Percentiles rank a stretch among this genome's conserved stretches.
Conservation (phyloP, 768 basidiomycete genomes). For the Boletus subcaerulescens region DNA sequence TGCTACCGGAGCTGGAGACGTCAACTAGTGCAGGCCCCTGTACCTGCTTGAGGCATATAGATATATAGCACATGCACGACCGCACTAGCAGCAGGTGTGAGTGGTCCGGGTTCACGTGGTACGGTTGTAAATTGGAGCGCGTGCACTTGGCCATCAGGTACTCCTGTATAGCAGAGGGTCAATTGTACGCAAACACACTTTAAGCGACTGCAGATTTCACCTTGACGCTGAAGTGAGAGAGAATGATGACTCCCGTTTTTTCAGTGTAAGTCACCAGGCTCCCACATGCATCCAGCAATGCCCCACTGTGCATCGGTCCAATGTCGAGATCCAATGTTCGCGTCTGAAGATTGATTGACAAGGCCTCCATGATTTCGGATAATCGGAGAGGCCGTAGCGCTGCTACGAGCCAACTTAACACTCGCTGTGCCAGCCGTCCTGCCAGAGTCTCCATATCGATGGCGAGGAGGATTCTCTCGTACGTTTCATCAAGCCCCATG, state of each 20-base stretch:
- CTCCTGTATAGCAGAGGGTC: background rate
- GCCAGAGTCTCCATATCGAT: background rate
- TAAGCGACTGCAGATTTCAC: background rate
- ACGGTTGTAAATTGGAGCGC: background rate
- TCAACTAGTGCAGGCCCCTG: background rate
- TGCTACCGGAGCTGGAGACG: background rate
- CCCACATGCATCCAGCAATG: conserved; percentile 6
- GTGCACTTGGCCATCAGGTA: background rate
- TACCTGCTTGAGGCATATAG: background rate
- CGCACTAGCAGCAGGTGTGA: background rate
- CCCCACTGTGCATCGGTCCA: conserved; percentile 3
- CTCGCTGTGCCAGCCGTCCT: background rate
- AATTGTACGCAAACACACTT: background rate
- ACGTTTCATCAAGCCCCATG: conserved; percentile 1
- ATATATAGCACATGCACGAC: conserved; percentile 6
- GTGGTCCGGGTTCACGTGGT: background rate
- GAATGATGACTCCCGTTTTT: background rate
- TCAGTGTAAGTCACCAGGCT: conserved; percentile 2
- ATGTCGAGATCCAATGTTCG: background rate
- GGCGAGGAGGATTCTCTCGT: conserved; percentile 1
- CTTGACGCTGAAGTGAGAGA: conserved; percentile 5
- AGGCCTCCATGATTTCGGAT: background rate
- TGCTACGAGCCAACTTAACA: background rate
- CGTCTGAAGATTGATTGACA: conserved; percentile 1
- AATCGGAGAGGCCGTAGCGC: background rate